Evolutionary conservation across 306 rosid species (phyloP).

Genomic region (Lathyrus oleraceus): DNA sequence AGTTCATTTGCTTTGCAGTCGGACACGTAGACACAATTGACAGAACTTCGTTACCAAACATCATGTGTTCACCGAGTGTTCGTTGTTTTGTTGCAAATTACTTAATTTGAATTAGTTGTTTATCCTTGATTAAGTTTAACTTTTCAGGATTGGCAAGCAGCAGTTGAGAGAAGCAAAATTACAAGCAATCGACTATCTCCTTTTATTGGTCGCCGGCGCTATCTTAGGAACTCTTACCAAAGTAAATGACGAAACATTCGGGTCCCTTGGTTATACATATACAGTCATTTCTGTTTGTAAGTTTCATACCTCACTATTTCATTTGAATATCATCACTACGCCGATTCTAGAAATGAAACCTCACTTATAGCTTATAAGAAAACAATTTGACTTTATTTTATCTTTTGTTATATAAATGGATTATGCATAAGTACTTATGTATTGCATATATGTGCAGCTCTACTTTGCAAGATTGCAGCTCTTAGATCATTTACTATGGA

Average conservation of each 20-base stretch:
- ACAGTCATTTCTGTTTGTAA: slow-evolving; percentile 73
- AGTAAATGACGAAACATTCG: slow-evolving; percentile 64
- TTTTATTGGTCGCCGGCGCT: slow-evolving; percentile 71
- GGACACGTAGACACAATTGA: too few relatives aligned
- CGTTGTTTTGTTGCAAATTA: too few relatives aligned
- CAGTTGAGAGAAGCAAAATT: slow-evolving; percentile 56
- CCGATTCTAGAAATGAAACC: slow-evolving; percentile 8
- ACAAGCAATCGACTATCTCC: slow-evolving; percentile 62
- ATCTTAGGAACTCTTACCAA: slow-evolving; percentile 62
- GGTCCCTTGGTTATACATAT: slow-evolving; percentile 61
- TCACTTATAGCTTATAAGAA: neutral
- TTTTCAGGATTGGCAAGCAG: slow-evolving; percentile 65
- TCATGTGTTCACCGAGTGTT: too few relatives aligned
- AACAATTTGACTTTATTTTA: neutral
- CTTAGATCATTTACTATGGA: slow-evolving; percentile 74
- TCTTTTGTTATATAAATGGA: neutral
- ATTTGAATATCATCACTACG: neutral
- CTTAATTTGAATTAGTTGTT: too few relatives aligned
- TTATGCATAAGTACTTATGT: neutral
- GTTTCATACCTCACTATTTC: slow-evolving; percentile 33
- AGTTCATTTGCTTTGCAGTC: too few relatives aligned
- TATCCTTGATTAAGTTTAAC: slow-evolving; percentile 22
- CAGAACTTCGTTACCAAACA: too few relatives aligned
- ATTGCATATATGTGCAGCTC: slow-evolving; percentile 53
- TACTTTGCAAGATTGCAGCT: slow-evolving; percentile 76